Base-by-base conservation (phyloP, 2,329 filamentous ascomycete species). In the Ascochyta clinopodiicola region DNA sequence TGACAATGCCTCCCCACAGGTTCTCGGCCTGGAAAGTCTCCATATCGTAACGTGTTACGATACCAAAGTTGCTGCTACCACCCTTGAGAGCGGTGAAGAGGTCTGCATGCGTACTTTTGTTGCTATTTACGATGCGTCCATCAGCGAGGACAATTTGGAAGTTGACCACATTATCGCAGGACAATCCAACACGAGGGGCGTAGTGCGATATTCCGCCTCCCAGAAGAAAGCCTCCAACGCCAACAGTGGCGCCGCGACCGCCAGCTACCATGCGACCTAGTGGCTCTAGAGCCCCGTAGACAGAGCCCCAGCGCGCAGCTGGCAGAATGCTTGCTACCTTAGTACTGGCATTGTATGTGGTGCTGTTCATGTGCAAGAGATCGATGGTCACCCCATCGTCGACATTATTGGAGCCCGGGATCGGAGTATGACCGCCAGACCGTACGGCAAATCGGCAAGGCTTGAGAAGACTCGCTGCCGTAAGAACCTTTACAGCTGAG, bases 121-220 rank as follows among this genome's bases (percentile, higher is more conserved):
- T 66, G 4, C 53, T 57, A 37, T 63, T 51, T 3, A 62, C 44
- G 13, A 67, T 60, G n/a, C 27, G 13, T 3, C 76, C 77, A 44
- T 67, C 56, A 34, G 75, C 73, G 27, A 79, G 72, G 4, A 78
- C 75, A 6, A 77, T 62, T 38, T 75, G 61, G 24, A 66, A 68
- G 27, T 66, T 69, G 32, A 58, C 48, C 9, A 70, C 59, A 17
- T 58, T 57, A 37, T 65, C 59, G 36, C 58, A 61, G 5, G 52
- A 48, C 8, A 60, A 25, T 2, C 60, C 62, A 13, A 53, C 32
- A 3, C 44, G 49, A 21, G 38, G 43, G 1, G 56, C 44, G 13
- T 44, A 57, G 32, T 56, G 45, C 5, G 58, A 59, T 5, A 57
- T 55, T 2, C 61, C 61, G 63, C 64, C 66, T 50, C 70, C 70